Base-by-base conservation (phyloP, 1,284 basidiomycete genomes). In the Lignosus rhinocerotis region DNA sequence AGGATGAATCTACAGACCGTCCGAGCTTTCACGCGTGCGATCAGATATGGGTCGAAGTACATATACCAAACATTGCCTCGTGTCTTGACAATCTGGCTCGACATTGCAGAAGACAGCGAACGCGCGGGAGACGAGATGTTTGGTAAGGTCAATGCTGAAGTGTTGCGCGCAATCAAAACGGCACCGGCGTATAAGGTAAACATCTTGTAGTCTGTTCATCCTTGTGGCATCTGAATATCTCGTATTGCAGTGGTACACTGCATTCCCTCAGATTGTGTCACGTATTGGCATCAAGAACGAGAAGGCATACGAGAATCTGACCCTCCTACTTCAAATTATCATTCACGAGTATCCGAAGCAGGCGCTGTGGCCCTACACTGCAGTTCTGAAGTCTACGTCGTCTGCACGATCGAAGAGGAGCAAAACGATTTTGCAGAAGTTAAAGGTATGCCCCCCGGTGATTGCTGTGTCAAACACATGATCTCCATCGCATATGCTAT, bases 241-340 rank as follows among this genome's bases (percentile, higher is more conserved):
- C 25, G 25, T 11, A 12, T 30, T 54, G 14, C 66, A 97, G 94
- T 99, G 96, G 93, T 92, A 92, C 64, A 96, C 93, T 0, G 96
- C 96, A 0, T 95, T 98, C 64, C 95, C 97, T 7, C 97, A 99
- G 78, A 92, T 99, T 58, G 93, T 97, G 10, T 99, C 97, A 25
- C 87, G 97, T 9, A 91, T 99, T 36, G 91, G 90, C 17, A 94
- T 98, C 67, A 77, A 75, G 16, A 91, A 93, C 67, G 68, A 76
- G n/a, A 79, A 80, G 1, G 90, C 96, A 1, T 91, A 85, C 69
- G 72, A 72, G 0, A 75, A 87, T 14, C 76, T 99, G 16, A 80
- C 85, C 1, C 78, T 75, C 56, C 83, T 99, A 41, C 93, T 99
- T 62, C 75, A 79, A 10, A 77, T 74, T 17, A 92, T 98, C 41